Percentiles rank a stretch among this genome's conserved stretches.
phyloP scores from a whole-genome alignment of 495 filamentous ascomycete genomes.

The Choiromyces venosus region DNA sequence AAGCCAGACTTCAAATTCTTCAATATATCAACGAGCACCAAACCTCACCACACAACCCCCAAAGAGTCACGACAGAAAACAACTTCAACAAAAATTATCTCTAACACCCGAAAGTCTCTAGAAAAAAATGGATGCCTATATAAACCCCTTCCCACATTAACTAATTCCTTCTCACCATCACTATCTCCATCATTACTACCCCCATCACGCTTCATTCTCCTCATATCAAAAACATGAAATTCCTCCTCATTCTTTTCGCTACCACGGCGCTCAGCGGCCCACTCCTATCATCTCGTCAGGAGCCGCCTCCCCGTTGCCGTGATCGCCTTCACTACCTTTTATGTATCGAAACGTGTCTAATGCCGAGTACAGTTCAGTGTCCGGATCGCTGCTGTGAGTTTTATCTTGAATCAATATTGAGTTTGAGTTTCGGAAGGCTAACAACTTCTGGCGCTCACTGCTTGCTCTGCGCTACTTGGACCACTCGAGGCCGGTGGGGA shows the following conservation, averaged over 20 bases:
- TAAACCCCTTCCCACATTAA: background rate
- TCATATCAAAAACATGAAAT: background rate
- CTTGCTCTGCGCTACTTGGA: slow-evolving; percentile 14
- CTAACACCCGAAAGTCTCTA: background rate
- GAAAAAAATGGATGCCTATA: background rate
- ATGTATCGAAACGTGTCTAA: slow-evolving; percentile 19
- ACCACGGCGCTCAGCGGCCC: background rate
- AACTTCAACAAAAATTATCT: background rate
- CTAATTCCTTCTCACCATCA: background rate
- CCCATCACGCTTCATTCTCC: too few relatives aligned
- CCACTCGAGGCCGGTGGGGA: background rate
- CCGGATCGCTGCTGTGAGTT: slow-evolving; percentile 23
- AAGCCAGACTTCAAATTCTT: background rate
- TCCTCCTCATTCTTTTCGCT: background rate
- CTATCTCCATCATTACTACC: background rate
- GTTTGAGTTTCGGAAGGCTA: background rate
- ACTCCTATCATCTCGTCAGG: background rate
- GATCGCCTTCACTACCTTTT: slow-evolving; percentile 17
- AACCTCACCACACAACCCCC: background rate
- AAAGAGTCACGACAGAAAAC: background rate
- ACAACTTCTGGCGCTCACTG: slow-evolving; percentile 15
- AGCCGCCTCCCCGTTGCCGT: slow-evolving; percentile 8
- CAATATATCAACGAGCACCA: background rate
- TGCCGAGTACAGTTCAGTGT: slow-evolving; percentile 15
- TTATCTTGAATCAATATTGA: background rate